These are phyloP conservation scores for Septoria linicola DNA, from an alignment of 2,329 filamentous ascomycete genomes.

Conservation along the genomic window DNA sequence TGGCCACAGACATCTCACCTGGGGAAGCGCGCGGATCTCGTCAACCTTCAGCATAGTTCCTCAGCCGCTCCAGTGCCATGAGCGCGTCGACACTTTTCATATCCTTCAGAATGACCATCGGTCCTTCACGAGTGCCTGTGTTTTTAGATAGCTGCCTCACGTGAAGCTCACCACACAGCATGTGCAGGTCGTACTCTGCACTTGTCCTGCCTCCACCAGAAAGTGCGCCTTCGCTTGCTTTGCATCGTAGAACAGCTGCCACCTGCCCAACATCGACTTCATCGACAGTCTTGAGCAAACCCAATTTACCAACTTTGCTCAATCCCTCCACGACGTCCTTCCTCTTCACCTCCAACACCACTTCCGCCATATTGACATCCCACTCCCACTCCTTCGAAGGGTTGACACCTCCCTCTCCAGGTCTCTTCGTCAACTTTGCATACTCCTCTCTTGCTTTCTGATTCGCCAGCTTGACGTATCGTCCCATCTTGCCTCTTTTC, in stretches of 20 bases:
- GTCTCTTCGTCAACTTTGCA: conserved; percentile 4
- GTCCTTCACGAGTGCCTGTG: neutral
- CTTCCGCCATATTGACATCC: conserved; percentile 56
- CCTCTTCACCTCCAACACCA: conserved; percentile 55
- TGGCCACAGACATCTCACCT: too few relatives aligned
- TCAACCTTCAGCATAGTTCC: conserved; percentile 7
- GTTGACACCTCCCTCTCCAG: neutral
- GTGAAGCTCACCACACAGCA: neutral
- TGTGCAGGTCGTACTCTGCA: conserved; percentile 6
- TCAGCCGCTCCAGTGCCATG: neutral
- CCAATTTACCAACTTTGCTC: neutral
- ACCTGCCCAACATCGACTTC: neutral
- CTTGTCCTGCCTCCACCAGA: neutral
- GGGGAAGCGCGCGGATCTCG: too few relatives aligned
- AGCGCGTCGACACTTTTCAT: neutral
- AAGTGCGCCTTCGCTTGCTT: neutral
- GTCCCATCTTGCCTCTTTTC: neutral
- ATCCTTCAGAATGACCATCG: neutral
- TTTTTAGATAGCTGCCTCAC: neutral
- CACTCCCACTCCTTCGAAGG: conserved; percentile 20
- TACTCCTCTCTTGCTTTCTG: conserved; percentile 4
- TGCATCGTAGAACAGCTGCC: neutral
- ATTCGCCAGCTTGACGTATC: conserved; percentile 12
- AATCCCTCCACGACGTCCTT: conserved; percentile 50
- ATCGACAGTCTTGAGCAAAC: neutral